Evolutionary conservation across 176 grass and related monocot genomes (phyloP), one percentile per base, ranked within the genome.

Genomic region (Zoysia japonica): DNA sequence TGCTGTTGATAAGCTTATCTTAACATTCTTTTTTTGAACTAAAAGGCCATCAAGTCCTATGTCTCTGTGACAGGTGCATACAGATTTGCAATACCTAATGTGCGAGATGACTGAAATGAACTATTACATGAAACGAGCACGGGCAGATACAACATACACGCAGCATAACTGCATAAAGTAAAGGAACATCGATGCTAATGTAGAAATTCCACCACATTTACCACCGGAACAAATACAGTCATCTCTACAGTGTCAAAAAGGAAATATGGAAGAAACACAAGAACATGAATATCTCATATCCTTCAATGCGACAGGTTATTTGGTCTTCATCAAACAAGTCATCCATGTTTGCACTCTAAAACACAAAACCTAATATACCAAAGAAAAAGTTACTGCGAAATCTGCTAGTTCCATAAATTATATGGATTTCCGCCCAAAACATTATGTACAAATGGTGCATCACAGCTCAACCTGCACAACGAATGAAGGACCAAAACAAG

Each of bases 391-490:
- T 80, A 38, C 77, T 51, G 52, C 48, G 12, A 76, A 84, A 76
- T 80, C 79, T 76, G 40, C 55, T 65, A 70, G 71, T 76, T 85
- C 77, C 66, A 35, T 37, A 49, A 61, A 69, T 55, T 61, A 65
- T 79, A 65, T 65, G 63, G 35, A 57, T 71, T 71, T 64, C 63
- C 63, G 36, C 16, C 77, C 56, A 71, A 84, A 85, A 54, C 51
- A 85, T 28, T 72, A 65, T 89, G 72, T 85, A 85, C 87, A 89
- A 46, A 71, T 72, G 66, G 72, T 35, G 80, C 53, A 67, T 72
- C 82, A 35, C 19, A 45, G 13, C 56, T 89, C 66, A 89, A 81
- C 74, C 87, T 89, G 72, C 82, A 81, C 40, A 81, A 7, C 55
- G 0, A 67, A 68, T 45, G 62, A 67, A 37, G n/a, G 8, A 49